Evolutionary conservation across 1,284 basidiomycete genomes (phyloP).

Genomic region (Meripilus lineatus): DNA sequence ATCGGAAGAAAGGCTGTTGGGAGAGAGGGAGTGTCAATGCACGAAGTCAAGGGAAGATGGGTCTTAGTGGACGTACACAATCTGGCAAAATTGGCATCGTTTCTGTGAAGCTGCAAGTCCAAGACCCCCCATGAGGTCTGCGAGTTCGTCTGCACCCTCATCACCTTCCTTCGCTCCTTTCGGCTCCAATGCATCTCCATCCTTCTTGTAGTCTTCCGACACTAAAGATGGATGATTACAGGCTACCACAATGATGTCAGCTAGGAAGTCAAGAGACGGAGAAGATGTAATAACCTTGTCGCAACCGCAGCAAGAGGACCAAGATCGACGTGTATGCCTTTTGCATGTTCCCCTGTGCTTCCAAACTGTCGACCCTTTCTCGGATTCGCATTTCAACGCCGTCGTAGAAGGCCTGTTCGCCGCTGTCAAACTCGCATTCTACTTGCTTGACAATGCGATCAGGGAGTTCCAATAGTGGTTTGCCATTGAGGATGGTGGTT

Average conservation of each 20-base stretch:
- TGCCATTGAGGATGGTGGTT: slow-evolving; percentile 78
- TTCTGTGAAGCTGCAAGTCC: slow-evolving; percentile 55
- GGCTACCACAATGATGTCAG: slow-evolving; percentile 40
- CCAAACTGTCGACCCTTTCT: slow-evolving; percentile 67
- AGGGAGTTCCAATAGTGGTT: slow-evolving; percentile 83
- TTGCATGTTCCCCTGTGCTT: slow-evolving; percentile 48
- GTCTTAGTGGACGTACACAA: slow-evolving; percentile 42
- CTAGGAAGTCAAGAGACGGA: slow-evolving; percentile 6
- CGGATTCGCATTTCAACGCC: slow-evolving; percentile 75
- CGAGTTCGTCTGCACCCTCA: slow-evolving; percentile 70
- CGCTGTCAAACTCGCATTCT: slow-evolving; percentile 63
- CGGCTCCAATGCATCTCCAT: slow-evolving; percentile 71
- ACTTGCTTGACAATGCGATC: slow-evolving; percentile 70
- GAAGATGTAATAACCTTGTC: slow-evolving; percentile 63
- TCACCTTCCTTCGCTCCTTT: slow-evolving; percentile 47
- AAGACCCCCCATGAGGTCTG: slow-evolving; percentile 68
- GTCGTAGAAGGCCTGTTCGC: slow-evolving; percentile 82
- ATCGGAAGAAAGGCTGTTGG: no score
- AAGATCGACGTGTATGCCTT: slow-evolving; percentile 84
- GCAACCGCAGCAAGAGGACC: slow-evolving; percentile 77
- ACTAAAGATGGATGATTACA: slow-evolving; percentile 87
- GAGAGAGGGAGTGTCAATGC: slow-evolving; percentile 8
- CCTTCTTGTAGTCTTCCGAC: slow-evolving; percentile 66
- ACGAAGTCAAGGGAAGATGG: slow-evolving; percentile 5
- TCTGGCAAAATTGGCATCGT: slow-evolving; percentile 70